Evolutionary conservation across 306 rosid genomes (phyloP), one percentile per base, ranked within the genome.

Genomic region (Lithocarpus polystachyus): DNA sequence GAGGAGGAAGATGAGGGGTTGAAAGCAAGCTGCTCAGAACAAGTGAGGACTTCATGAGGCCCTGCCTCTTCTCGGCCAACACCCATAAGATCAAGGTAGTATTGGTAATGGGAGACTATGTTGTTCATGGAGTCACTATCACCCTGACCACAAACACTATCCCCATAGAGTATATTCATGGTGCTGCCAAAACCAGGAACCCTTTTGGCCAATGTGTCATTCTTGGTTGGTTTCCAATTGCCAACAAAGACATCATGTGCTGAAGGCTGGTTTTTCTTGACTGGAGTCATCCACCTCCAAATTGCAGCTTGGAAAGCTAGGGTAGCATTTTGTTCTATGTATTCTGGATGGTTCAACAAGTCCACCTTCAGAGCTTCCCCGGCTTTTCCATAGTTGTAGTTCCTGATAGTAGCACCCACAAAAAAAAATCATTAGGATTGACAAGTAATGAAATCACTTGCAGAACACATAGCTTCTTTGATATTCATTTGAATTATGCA

Each of bases 131-230:
- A 8, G 40, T 95, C 98, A 60, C 86, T 75, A 64, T 91, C 96
- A 48, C 96, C 99, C 84, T 93, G 76, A 26, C 97, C 97, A 70
- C 99, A 95, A 54, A 84, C 76, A n/a, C 52, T 1, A 17, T 95
- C 98, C 2, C 99, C 98, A 6, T 95, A 95, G 17, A 95, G 93
- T 83, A 95, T 29, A 84, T 95, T 95, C 99, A 95, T 95, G 71
- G 99, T 95, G 20, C 92, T 4, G 6, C 99, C 99, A 55, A 95
- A 95, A 59, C 99, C 99, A 26, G 98, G 96, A 76, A 85, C 3
- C n/a, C 99, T 84, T 13, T 95, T 85, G 31, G 74, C 82, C 85
- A 84, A 4, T 2, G 98, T 95, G 83, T 95, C 99, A 2, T 95
- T 95, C 92, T 88, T 93, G 82, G 89, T 89, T 4, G 99, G 99